Evolutionary conservation across 2,329 filamentous ascomycete genomes (phyloP).

Genomic region (Ophiostoma quercus): DNA sequence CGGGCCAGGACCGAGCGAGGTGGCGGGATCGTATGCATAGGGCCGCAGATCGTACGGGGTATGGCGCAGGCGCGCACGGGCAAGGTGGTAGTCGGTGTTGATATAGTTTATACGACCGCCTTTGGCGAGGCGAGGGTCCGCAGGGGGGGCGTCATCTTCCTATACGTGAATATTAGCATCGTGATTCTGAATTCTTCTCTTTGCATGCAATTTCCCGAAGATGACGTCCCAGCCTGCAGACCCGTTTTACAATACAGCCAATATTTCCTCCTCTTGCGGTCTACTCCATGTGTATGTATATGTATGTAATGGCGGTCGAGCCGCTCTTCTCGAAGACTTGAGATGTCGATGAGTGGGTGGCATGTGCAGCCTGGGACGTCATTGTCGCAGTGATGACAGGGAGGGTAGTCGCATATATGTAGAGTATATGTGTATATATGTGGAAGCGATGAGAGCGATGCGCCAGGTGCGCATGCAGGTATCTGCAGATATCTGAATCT

Average conservation of each 20-base stretch:
- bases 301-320: slow-evolving; percentile 13
- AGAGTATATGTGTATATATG: neutral
- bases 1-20: slow-evolving; percentile 82
- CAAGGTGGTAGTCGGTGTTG: slow-evolving; percentile 63
- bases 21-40: slow-evolving; percentile 74
- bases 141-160: slow-evolving; percentile 72
- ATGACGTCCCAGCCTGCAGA: slow-evolving; percentile 55
- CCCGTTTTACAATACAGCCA: slow-evolving; percentile 16
- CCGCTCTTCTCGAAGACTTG: neutral
- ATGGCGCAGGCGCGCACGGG: slow-evolving; percentile 64
- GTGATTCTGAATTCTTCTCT: slow-evolving; percentile 27
- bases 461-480: neutral
- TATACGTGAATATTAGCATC: slow-evolving; percentile 54
- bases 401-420: slow-evolving; percentile 10
- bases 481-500: slow-evolving; percentile 3
- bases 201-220: slow-evolving; percentile 32
- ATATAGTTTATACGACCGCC: slow-evolving; percentile 62
- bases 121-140: slow-evolving; percentile 75
- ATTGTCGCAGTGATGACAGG: slow-evolving; percentile 1
- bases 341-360: neutral
- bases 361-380: neutral
- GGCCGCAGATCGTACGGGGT: slow-evolving; percentile 75
- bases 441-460: neutral
- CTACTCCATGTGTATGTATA: slow-evolving; percentile 24
- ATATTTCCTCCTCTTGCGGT: slow-evolving; percentile 26